Evolutionary conservation across 2,329 filamentous ascomycete species (phyloP), one percentile per base, ranked within the genome.

Genomic region (Ophiostoma ulmi): DNA sequence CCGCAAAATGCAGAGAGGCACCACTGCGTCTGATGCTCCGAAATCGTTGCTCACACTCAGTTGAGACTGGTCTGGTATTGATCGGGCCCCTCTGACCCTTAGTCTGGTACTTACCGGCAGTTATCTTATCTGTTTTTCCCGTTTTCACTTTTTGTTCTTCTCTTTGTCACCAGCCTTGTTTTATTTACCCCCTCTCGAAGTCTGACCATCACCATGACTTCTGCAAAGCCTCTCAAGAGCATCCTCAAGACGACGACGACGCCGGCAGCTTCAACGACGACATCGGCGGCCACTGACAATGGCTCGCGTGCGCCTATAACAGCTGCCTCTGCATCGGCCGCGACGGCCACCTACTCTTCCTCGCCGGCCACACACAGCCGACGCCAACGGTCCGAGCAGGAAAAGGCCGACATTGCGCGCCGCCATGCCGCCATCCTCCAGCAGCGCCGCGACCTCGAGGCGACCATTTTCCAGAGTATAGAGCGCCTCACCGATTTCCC

Each of bases 371-470:
- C 61, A 72, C 75, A 70, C 76, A 78, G 55, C 75, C 77, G 68
- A 72, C 76, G 72, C 73, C 70, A 74, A 78, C 81, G 72, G 79
- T 79, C 69, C 79, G 74, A 75, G 72, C 77, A 80, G 73, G 76
- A 83, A 65, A 81, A 82, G 76, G 84, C 81, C 70, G 83, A 90
- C 72, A 85, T 92, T 70, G 94, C 93, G 68, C 81, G 95, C 72
- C 87, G 93, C 76, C 93, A 97, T 82, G 94, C 94, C 61, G 86
- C 86, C 75, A 87, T 92, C 70, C 88, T 97, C 69, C 91, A 97
- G 79, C 85, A 92, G 75, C 91, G 91, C 77, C 96, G 94, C 79
- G 87, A 91, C 67, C 85, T 91, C 74, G 90, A 97, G 80, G 81
- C 86, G 55, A 81, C 88, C 73, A 94, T 97, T 74, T 84, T 94